These are phyloP conservation scores for Cercophora samala DNA, from an alignment of 495 filamentous ascomycete genomes.

Conservation along the genomic window DNA sequence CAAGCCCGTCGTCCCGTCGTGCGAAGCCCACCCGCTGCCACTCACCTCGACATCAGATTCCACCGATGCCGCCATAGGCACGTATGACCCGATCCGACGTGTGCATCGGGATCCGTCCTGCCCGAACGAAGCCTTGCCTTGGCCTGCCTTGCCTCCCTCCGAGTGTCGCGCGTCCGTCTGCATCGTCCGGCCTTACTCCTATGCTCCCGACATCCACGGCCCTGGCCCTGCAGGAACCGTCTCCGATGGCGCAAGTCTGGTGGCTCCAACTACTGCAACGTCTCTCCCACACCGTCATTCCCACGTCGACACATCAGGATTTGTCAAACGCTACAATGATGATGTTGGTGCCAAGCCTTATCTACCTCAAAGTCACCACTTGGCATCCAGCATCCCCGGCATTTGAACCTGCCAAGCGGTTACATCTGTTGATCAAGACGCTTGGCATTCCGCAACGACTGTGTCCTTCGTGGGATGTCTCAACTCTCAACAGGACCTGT, in stretches of 20 bases:
- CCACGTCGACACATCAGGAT: not conserved
- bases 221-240: not conserved
- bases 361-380: constrained; percentile 16
- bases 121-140: not conserved
- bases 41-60: not conserved
- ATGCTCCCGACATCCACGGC: not conserved
- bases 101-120: not conserved
- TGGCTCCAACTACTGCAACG: not conserved
- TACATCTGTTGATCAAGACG: constrained; percentile 25
- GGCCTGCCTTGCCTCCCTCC: not conserved
- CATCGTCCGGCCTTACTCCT: not conserved
- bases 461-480: constrained; percentile 22
- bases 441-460: constrained; percentile 27
- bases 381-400: constrained; percentile 12
- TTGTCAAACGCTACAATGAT: not conserved
- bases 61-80: not conserved
- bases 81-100: constrained; percentile 6
- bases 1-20: not conserved
- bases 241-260: not conserved
- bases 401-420: constrained; percentile 25
- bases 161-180: not conserved
- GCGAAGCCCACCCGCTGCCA: not conserved
- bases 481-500: constrained; percentile 9
- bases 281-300: constrained; percentile 2
- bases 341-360: constrained; percentile 17